Evolutionary conservation across 768 basidiomycete species (phyloP).

Genomic region (Serendipita sp.): DNA sequence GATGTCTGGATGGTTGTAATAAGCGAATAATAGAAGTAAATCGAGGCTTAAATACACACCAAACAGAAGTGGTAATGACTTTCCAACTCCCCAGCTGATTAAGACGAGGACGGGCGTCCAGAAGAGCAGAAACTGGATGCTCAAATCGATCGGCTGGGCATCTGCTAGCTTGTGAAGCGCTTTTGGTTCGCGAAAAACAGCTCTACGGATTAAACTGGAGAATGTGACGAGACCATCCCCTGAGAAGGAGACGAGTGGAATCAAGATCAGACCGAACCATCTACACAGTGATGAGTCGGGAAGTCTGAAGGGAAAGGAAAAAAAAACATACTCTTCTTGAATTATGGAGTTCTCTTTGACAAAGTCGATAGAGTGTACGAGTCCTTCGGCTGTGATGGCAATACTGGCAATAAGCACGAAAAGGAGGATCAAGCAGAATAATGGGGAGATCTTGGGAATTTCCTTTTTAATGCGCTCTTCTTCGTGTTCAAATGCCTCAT

Average conservation of each 20-base stretch:
- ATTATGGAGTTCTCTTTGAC: constrained; percentile 32
- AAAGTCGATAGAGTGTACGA: constrained; percentile 48
- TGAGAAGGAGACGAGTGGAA: constrained; percentile 58
- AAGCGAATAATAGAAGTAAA: neutral
- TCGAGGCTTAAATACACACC: constrained; percentile 27
- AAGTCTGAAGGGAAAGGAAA: neutral
- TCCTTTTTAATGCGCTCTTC: constrained; percentile 9
- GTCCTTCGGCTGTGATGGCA: constrained; percentile 58
- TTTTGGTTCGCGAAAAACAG: constrained; percentile 22
- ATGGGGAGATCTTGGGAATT: constrained; percentile 34
- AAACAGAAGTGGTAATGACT: constrained; percentile 49
- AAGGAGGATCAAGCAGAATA: constrained; percentile 40
- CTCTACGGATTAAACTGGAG: constrained; percentile 27
- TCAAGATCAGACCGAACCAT: constrained; percentile 58
- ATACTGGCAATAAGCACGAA: constrained; percentile 39
- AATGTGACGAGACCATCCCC: constrained; percentile 51
- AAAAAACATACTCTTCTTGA: constrained; percentile 33
- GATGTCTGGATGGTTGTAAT: constrained; percentile 29
- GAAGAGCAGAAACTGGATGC: constrained; percentile 61
- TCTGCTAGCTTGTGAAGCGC: constrained; percentile 45
- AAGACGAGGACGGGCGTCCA: constrained; percentile 65
- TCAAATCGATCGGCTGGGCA: constrained; percentile 56
- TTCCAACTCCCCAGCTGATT: constrained; percentile 48
- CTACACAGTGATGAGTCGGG: constrained; percentile 20
- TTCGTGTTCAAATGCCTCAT: constrained; percentile 44